These are phyloP conservation scores for Mycena belliarum DNA, from an alignment of 768 basidiomycete genomes.

Conservation along the genomic window DNA sequence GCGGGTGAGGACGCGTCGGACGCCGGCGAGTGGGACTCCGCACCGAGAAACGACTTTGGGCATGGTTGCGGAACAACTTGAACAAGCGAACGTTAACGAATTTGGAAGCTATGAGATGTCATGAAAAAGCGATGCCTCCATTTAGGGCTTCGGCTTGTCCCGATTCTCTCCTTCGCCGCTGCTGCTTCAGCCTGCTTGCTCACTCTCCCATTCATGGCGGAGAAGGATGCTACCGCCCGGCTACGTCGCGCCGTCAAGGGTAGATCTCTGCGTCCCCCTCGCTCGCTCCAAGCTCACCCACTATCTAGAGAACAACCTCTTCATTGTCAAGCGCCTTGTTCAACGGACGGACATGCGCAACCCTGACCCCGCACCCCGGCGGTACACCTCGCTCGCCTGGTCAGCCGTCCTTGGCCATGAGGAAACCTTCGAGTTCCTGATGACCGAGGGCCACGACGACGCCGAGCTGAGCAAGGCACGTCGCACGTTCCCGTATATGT, in stretches of 20 bases:
- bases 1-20: not conserved
- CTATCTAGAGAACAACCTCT: constrained; percentile 85
- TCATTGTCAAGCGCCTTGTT: constrained; percentile 86
- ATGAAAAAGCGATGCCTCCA: not conserved
- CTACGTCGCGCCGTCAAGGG: constrained; percentile 83
- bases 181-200: not conserved
- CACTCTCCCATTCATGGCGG: constrained; percentile 59
- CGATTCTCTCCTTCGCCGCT: not conserved
- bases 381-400: constrained; percentile 91
- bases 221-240: constrained; percentile 75
- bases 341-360: constrained; percentile 89
- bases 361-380: constrained; percentile 71
- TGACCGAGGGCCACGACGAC: constrained; percentile 88
- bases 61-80: constrained; percentile 57
- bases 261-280: constrained; percentile 31
- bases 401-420: constrained; percentile 85
- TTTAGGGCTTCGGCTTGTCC: not conserved
- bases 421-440: constrained; percentile 90
- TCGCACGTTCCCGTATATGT: constrained; percentile 15
- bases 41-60: constrained; percentile 85
- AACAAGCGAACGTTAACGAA: no score
- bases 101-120: not conserved
- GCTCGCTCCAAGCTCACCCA: constrained; percentile 15
- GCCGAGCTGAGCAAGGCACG: constrained; percentile 87
- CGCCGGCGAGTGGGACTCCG: not conserved